A percentile compares a stretch with the other conserved stretches of the same genome.
Evolutionary conservation across 2,329 filamentous ascomycete species (phyloP).

Genomic region (Colletotrichum somersetense): DNA sequence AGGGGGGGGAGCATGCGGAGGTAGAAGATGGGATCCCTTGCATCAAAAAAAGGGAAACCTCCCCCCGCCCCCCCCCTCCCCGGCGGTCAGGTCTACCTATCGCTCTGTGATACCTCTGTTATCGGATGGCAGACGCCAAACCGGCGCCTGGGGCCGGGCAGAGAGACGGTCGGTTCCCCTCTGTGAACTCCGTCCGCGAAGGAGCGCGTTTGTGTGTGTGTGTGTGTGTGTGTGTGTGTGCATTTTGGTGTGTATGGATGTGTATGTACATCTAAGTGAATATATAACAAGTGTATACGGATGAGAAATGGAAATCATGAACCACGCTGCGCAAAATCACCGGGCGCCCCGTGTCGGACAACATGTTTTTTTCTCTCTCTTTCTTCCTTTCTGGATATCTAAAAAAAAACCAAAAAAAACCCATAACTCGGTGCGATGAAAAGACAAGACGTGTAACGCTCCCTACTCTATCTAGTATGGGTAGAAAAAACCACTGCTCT

Average conservation of each 20-base stretch:
- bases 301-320: background rate
- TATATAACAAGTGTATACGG: too few species aligned
- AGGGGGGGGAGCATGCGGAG: too few species aligned
- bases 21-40: too few species aligned
- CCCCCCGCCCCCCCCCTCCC: too few species aligned
- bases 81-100: background rate
- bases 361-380: background rate
- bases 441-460: background rate
- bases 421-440: too few species aligned
- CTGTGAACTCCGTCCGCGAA: background rate
- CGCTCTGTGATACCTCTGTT: background rate
- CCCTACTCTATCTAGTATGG: background rate
- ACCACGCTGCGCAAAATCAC: background rate
- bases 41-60: background rate
- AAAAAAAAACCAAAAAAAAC: background rate
- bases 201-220: background rate
- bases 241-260: background rate
- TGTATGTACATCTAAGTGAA: background rate
- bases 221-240: too few species aligned
- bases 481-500: background rate
- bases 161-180: background rate
- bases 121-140: background rate
- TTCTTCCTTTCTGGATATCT: constrained; percentile 17
- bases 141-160: background rate
- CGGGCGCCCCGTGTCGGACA: background rate